Conservation (phyloP, 228 moss, liverwort and hornwort species). For the Sphagnum magellanicum region DNA sequence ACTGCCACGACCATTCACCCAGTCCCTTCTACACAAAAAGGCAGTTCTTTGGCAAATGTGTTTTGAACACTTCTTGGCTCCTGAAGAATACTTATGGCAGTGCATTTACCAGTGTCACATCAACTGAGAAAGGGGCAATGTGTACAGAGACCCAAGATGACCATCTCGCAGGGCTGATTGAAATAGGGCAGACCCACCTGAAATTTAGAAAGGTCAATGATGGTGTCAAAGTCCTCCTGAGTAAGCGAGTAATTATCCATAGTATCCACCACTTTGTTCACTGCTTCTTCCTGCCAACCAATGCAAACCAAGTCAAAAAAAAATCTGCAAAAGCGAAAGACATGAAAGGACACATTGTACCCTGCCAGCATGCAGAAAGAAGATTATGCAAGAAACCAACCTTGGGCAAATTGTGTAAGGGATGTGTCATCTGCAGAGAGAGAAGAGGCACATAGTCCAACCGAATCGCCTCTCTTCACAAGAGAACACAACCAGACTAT, state of each 20-base stretch:
- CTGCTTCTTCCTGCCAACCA: constrained; percentile 74
- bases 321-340: background rate
- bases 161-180: too few species aligned
- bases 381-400: constrained; percentile 16
- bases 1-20: too few species aligned
- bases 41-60: too few species aligned
- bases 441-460: constrained; percentile 81
- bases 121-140: too few species aligned
- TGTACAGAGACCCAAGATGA: too few species aligned
- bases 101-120: too few species aligned
- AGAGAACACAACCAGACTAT: too few species aligned
- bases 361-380: background rate
- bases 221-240: constrained; percentile 81
- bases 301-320: background rate
- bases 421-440: constrained; percentile 60
- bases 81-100: too few species aligned
- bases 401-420: constrained; percentile 74
- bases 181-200: constrained; percentile 30
- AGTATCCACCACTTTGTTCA: constrained; percentile 64
- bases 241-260: constrained; percentile 86
- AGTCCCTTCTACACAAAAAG: too few species aligned
- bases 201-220: constrained; percentile 67
- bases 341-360: background rate
- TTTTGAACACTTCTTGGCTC: too few species aligned
- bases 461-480: constrained; percentile 79